Conservation (phyloP, 257 asterid genomes). For the Oldenlandia corymbosa region DNA sequence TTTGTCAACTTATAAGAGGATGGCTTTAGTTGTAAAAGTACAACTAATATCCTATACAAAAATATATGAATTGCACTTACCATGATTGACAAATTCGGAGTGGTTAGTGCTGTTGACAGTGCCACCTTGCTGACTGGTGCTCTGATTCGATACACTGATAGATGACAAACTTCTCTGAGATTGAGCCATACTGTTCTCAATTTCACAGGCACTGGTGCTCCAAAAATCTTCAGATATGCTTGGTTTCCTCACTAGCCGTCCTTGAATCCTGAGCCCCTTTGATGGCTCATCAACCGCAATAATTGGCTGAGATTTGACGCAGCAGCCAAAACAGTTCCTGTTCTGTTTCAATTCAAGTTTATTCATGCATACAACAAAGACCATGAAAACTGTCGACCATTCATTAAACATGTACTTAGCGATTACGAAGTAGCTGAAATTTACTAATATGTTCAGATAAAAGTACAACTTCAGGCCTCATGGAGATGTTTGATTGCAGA, state of each 20-base stretch:
- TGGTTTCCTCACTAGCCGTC: constrained; percentile 47
- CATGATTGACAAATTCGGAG: constrained; percentile 62
- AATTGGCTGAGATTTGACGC: constrained; percentile 52
- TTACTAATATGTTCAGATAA: neutral
- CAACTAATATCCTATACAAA: neutral
- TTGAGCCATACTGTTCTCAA: constrained; percentile 50
- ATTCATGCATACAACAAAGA: constrained; percentile 31
- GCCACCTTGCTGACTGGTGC: constrained; percentile 33
- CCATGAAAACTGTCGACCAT: neutral
- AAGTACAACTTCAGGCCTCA: neutral
- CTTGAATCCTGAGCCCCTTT: constrained; percentile 65
- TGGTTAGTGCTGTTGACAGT: constrained; percentile 36
- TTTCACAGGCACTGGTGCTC: constrained; percentile 72
- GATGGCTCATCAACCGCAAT: constrained; percentile 68
- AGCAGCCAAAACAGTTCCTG: constrained; percentile 79
- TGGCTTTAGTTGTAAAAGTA: neutral
- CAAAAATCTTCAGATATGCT: constrained; percentile 65
- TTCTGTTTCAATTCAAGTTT: constrained; percentile 51
- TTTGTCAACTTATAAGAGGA: no score
- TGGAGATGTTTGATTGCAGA: neutral
- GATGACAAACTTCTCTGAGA: constrained; percentile 74
- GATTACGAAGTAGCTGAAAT: neutral
- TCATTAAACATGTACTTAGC: neutral
- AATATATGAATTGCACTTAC: constrained; percentile 28
- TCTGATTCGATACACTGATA: constrained; percentile 50